phyloP scores from a whole-genome alignment of 73 alveolate genomes.

The Paramecium bursaria region DNA sequence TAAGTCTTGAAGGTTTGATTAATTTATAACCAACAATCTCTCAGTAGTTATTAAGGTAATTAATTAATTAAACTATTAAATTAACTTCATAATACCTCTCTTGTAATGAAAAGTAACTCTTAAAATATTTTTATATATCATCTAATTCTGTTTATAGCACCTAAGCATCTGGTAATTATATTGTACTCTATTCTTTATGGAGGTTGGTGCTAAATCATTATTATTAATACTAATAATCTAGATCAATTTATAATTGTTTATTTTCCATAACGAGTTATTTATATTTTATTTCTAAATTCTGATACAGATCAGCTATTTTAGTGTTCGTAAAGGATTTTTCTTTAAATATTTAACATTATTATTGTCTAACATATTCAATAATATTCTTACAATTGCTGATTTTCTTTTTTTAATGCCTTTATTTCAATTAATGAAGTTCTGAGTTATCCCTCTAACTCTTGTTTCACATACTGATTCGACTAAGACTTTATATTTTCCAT shows the following conservation, averaged over 20 bases:
- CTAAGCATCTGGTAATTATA: too few relatives aligned
- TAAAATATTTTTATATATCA: neutral
- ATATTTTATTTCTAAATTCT: conserved; percentile 11
- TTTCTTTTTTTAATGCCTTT: conserved; percentile 17
- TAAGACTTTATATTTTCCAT: conserved; percentile 33
- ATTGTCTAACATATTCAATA: neutral
- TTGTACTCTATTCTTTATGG: too few relatives aligned
- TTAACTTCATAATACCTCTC: neutral
- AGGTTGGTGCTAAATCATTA: too few relatives aligned
- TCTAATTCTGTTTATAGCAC: conserved; percentile 29
- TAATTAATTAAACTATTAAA: conserved; percentile 4
- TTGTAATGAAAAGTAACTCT: neutral
- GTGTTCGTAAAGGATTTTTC: neutral
- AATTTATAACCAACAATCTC: conserved; percentile 25
- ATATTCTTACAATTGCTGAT: neutral
- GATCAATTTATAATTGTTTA: neutral
- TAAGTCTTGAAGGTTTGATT: neutral
- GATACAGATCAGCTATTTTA: neutral
- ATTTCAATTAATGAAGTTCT: conserved; percentile 1
- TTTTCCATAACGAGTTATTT: neutral
- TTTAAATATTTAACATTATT: conserved; percentile 15
- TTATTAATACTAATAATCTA: conserved; percentile 21
- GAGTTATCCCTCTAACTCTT: neutral
- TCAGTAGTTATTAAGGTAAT: neutral
- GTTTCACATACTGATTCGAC: neutral